A percentile compares a stretch with the other conserved stretches of the same genome.
These are phyloP conservation scores for Aureobasidium melanogenum DNA, from an alignment of 2,329 filamentous ascomycete species.

Conservation along the genomic window DNA sequence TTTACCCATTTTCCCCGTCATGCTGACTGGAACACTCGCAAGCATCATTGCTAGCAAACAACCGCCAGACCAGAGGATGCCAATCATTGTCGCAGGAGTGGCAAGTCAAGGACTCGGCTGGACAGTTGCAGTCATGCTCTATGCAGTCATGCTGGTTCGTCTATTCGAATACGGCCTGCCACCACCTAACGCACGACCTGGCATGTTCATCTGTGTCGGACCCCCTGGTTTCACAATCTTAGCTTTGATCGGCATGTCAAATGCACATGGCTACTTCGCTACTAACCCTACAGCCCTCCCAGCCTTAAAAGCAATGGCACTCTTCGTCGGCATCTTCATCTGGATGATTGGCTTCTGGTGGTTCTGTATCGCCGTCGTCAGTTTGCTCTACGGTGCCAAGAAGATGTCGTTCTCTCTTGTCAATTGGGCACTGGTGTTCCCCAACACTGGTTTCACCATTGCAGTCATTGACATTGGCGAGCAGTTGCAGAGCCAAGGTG, in stretches of 20 bases:
- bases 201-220: conserved; percentile 46
- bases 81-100: conserved; percentile 37
- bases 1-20: conserved; percentile 18
- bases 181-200: conserved; percentile 30
- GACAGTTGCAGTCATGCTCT: conserved; percentile 36
- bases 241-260: conserved; percentile 20
- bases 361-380: conserved; percentile 19
- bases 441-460: conserved; percentile 55
- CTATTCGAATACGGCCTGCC: conserved; percentile 37
- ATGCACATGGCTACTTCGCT: conserved; percentile 19
- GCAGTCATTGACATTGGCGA: conserved; percentile 49
- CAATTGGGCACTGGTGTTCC: conserved; percentile 54
- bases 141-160: conserved; percentile 33
- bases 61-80: conserved; percentile 24
- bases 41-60: conserved; percentile 27
- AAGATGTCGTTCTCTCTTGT: conserved; percentile 33
- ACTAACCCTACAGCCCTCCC: conserved; percentile 16
- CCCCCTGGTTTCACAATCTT: conserved; percentile 25
- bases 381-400: conserved; percentile 14
- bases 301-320: conserved; percentile 19
- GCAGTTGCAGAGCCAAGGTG: conserved; percentile 39
- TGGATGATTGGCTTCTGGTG: conserved; percentile 41
- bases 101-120: conserved; percentile 39
- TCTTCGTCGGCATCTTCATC: conserved; percentile 33
- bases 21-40: conserved; percentile 29